Conservation (phyloP, 345 rosid species). For the Salix dunnii region DNA sequence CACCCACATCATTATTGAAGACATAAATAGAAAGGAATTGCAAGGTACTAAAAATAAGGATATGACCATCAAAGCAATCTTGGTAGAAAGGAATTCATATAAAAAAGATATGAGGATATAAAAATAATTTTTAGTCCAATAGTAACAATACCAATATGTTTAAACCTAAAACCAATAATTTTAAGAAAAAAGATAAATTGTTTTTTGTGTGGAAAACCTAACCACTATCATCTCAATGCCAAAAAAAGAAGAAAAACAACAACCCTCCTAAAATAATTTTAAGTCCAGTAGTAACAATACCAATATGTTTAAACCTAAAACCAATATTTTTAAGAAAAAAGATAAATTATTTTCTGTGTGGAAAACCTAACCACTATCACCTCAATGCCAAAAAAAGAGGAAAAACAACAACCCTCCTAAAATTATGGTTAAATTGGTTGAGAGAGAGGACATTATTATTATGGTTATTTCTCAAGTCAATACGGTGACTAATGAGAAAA, state of each 20-base stretch:
- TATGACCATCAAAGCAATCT: not conserved
- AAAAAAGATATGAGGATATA: not conserved
- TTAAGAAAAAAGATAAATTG: not conserved
- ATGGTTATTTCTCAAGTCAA: no score
- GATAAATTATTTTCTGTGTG: not conserved
- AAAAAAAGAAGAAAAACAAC: not conserved
- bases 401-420: not conserved
- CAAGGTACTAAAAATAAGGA: not conserved
- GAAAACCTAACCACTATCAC: not conserved
- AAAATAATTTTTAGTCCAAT: not conserved
- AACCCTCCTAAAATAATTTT: not conserved
- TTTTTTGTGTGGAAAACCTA: not conserved
- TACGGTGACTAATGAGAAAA: not conserved
- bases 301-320: no score
- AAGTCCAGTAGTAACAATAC: no score
- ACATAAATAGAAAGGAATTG: not conserved
- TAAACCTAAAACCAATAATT: not conserved
- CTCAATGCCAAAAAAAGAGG: not conserved
- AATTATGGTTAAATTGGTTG: no score
- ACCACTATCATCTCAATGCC: not conserved
- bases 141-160: no score
- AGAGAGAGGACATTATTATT: fast-evolving
- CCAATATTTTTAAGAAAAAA: no score
- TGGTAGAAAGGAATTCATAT: not conserved
- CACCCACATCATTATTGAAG: not conserved